Conservation (phyloP, 176 grass and related monocot species). For the Zoysia japonica region DNA sequence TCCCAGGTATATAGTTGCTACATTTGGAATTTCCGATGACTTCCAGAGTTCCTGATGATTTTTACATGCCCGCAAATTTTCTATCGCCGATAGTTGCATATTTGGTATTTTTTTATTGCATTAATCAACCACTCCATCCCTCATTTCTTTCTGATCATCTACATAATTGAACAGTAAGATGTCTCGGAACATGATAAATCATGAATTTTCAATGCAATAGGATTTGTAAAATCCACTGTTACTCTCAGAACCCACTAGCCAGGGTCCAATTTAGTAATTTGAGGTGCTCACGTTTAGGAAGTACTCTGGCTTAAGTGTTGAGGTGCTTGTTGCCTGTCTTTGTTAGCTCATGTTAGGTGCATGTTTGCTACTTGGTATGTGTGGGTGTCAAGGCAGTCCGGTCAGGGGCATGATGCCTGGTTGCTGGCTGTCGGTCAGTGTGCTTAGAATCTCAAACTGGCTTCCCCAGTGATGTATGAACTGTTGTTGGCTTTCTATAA, state of each 20-base stretch:
- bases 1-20: slow-evolving; percentile 58
- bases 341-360: no score
- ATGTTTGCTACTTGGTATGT: no score
- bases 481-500: neutral
- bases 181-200: neutral
- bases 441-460: no score
- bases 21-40: neutral
- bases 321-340: no score
- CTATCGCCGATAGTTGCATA: neutral
- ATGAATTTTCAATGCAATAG: neutral
- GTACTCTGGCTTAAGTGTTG: no score
- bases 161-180: neutral
- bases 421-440: no score
- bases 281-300: no score
- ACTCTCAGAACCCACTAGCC: neutral
- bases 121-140: neutral
- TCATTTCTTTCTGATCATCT: neutral
- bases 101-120: neutral
- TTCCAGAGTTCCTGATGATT: neutral
- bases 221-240: no score
- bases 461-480: neutral
- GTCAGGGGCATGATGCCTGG: no score
- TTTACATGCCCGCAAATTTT: neutral
- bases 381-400: no score
- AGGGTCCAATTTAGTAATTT: no score